phyloP scores from a whole-genome alignment of 2,329 filamentous ascomycete genomes.

The Alternaria burnsii region DNA sequence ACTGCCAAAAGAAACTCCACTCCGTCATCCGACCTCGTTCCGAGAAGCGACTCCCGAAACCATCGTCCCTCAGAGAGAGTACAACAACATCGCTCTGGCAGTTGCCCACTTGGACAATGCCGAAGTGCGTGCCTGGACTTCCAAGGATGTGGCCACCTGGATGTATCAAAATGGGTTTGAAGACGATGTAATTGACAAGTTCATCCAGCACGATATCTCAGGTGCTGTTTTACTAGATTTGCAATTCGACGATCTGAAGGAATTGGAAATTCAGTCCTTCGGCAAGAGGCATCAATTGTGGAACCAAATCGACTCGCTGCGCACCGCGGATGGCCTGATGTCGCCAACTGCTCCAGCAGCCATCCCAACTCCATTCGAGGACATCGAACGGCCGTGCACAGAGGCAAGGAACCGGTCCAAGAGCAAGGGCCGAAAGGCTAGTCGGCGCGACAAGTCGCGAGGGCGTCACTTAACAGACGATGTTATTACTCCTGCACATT shows the following conservation, averaged over 20 bases:
- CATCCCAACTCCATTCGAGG: conserved; percentile 60
- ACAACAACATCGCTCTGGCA: conserved; percentile 62
- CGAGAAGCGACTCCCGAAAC: conserved; percentile 49
- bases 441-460: conserved; percentile 42
- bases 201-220: conserved; percentile 91
- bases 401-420: conserved; percentile 46
- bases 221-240: conserved; percentile 88
- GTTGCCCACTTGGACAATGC: conserved; percentile 67
- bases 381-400: conserved; percentile 57
- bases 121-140: conserved; percentile 72
- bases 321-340: conserved; percentile 55
- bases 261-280: conserved; percentile 82
- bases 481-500: conserved; percentile 79
- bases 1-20: conserved; percentile 68
- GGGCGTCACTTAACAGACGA: conserved; percentile 62
- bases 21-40: conserved; percentile 54
- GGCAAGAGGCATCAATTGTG: conserved; percentile 81
- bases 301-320: conserved; percentile 78
- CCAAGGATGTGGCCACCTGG: conserved; percentile 82
- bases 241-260: conserved; percentile 86
- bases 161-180: conserved; percentile 88
- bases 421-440: conserved; percentile 46
- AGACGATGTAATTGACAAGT: conserved; percentile 77
- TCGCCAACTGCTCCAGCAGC: conserved; percentile 53
- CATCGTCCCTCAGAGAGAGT: conserved; percentile 48